phyloP scores from a whole-genome alignment of 345 rosid genomes.

The Populus pruinosa region DNA sequence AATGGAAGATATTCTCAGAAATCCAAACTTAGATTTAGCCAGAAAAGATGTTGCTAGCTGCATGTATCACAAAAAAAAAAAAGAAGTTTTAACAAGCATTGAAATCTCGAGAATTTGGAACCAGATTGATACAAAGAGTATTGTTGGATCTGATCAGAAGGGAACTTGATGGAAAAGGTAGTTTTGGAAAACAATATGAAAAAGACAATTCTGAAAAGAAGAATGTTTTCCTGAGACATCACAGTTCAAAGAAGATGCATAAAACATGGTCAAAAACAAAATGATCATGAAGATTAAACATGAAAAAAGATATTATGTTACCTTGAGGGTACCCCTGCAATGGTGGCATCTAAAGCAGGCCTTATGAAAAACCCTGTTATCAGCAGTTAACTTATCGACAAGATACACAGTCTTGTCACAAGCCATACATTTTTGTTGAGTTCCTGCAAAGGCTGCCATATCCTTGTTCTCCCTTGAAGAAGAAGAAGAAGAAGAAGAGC shows the following conservation, averaged over 20 bases:
- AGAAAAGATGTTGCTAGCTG: neutral
- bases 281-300: neutral
- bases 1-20: neutral
- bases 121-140: neutral
- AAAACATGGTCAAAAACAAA: neutral
- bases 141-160: neutral
- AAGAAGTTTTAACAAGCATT: neutral
- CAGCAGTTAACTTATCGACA: slow-evolving; percentile 53
- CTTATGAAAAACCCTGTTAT: slow-evolving; percentile 51
- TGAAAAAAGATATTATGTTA: neutral
- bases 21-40: neutral
- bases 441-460: slow-evolving; percentile 45
- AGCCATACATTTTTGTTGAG: slow-evolving; percentile 55
- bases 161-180: neutral
- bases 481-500: neutral
- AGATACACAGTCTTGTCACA: slow-evolving; percentile 61
- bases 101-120: neutral
- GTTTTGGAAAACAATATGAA: neutral
- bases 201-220: neutral
- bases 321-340: slow-evolving; percentile 62
- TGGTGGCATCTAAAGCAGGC: slow-evolving; percentile 69
- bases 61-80: neutral
- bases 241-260: neutral
- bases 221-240: neutral
- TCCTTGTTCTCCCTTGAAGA: neutral